These are phyloP conservation scores for Emericellopsis cladophorae DNA, from an alignment of 2,329 filamentous ascomycete genomes.

Conservation along the genomic window DNA sequence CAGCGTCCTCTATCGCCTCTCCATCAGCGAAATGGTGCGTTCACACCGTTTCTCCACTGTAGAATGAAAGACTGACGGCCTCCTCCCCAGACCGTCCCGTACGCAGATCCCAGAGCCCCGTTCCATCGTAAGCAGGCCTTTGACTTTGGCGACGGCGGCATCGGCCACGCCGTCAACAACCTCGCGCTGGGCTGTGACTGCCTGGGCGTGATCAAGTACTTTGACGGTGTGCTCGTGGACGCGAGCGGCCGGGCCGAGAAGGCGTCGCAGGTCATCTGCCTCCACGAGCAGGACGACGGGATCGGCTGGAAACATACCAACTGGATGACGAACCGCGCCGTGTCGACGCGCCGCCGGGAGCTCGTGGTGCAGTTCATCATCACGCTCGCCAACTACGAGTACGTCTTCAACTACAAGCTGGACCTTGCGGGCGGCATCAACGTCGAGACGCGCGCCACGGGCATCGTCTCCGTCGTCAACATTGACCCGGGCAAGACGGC, in stretches of 20 bases:
- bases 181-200: slow-evolving; percentile 58
- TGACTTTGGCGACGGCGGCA: slow-evolving; percentile 58
- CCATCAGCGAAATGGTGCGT: slow-evolving; percentile 47
- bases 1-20: slow-evolving; percentile 53
- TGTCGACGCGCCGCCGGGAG: slow-evolving; percentile 46
- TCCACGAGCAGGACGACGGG: slow-evolving; percentile 60
- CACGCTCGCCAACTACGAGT: slow-evolving; percentile 61
- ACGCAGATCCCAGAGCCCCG: slow-evolving; percentile 51
- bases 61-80: too few relatives aligned
- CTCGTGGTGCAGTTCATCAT: slow-evolving; percentile 58
- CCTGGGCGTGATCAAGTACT: slow-evolving; percentile 52
- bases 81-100: slow-evolving; percentile 40
- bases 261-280: slow-evolving; percentile 48
- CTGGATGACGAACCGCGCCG: slow-evolving; percentile 48
- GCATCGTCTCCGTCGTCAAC: slow-evolving; percentile 48
- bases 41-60: too few relatives aligned
- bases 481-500: slow-evolving; percentile 41
- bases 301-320: slow-evolving; percentile 64
- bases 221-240: slow-evolving; percentile 42
- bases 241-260: slow-evolving; percentile 37
- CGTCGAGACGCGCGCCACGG: slow-evolving; percentile 52
- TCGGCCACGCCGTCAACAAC: slow-evolving; percentile 56
- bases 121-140: slow-evolving; percentile 62
- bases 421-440: slow-evolving; percentile 49
- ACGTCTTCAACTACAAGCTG: slow-evolving; percentile 39